Evolutionary conservation across 106 monocot species (phyloP).

Genomic region (Phalaenopsis aphrodite): DNA sequence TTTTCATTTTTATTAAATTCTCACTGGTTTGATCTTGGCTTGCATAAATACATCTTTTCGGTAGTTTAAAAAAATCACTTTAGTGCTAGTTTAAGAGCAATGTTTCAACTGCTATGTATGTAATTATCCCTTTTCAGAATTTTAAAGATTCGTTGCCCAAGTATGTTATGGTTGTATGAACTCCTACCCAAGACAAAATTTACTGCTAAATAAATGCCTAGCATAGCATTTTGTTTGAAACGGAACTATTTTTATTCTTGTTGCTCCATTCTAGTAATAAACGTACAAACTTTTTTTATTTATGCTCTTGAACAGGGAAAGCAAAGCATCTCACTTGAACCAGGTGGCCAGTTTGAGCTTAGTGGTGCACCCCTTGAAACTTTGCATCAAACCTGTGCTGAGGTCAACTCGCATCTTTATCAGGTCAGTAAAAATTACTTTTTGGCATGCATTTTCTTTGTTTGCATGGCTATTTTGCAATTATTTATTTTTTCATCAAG

Average conservation of each 20-base stretch:
- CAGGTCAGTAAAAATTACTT: slow-evolving; percentile 41
- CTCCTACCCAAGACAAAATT: no score
- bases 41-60: no score
- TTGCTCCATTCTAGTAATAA: neutral
- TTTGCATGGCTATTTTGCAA: neutral
- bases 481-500: neutral
- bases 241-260: neutral
- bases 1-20: no score
- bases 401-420: slow-evolving; percentile 98
- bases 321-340: slow-evolving; percentile 91
- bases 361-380: slow-evolving; percentile 98
- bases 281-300: neutral
- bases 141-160: no score
- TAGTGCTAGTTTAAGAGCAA: no score
- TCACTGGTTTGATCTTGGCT: no score
- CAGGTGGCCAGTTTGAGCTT: slow-evolving; percentile 98
- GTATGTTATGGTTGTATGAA: no score
- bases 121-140: no score
- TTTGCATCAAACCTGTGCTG: slow-evolving; percentile 95
- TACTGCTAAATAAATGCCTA: no score
- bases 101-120: no score
- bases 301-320: slow-evolving; percentile 53
- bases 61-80: no score
- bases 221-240: no score
- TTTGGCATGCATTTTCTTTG: neutral